Evolutionary conservation across 805 yeast genomes (phyloP).

Genomic region (Cyberlindnera saturnus): DNA sequence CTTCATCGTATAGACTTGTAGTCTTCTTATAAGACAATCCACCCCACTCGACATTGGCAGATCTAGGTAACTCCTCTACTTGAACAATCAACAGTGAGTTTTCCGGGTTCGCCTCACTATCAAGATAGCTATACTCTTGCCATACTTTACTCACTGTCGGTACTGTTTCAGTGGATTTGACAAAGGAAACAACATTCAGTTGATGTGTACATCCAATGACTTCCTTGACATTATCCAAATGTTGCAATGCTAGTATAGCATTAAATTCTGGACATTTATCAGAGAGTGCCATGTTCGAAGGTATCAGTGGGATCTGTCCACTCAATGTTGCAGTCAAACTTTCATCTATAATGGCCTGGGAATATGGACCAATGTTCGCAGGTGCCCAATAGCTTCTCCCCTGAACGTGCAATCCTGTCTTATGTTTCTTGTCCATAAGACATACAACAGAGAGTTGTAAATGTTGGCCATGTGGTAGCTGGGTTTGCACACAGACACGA

Average conservation of each 20-base stretch:
- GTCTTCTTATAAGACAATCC: slow-evolving; percentile 46
- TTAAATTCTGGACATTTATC: slow-evolving; percentile 26
- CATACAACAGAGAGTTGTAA: slow-evolving; percentile 60
- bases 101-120: slow-evolving; percentile 19
- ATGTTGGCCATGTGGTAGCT: slow-evolving; percentile 30
- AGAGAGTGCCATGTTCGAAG: slow-evolving; percentile 55
- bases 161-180: slow-evolving; percentile 31
- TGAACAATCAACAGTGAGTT: slow-evolving; percentile 42
- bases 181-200: slow-evolving; percentile 49
- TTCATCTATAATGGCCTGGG: slow-evolving; percentile 64
- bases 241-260: slow-evolving; percentile 62
- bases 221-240: slow-evolving; percentile 56
- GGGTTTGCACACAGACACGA: slow-evolving; percentile 73
- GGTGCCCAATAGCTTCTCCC: slow-evolving; percentile 98
- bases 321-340: slow-evolving; percentile 56
- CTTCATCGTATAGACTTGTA: slow-evolving; percentile 31
- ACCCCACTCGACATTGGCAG: slow-evolving; percentile 70
- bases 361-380: slow-evolving; percentile 95
- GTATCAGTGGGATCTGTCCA: slow-evolving; percentile 88
- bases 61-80: slow-evolving; percentile 54
- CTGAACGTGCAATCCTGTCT: slow-evolving; percentile 81
- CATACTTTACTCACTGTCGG: slow-evolving; percentile 35
- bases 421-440: slow-evolving; percentile 29
- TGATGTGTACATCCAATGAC: slow-evolving; percentile 43
- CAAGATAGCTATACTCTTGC: slow-evolving; percentile 33